Evolutionary conservation across 2,329 filamentous ascomycete species (phyloP), one percentile per base, ranked within the genome.

Genomic region (Xylariomycetidae sp.): DNA sequence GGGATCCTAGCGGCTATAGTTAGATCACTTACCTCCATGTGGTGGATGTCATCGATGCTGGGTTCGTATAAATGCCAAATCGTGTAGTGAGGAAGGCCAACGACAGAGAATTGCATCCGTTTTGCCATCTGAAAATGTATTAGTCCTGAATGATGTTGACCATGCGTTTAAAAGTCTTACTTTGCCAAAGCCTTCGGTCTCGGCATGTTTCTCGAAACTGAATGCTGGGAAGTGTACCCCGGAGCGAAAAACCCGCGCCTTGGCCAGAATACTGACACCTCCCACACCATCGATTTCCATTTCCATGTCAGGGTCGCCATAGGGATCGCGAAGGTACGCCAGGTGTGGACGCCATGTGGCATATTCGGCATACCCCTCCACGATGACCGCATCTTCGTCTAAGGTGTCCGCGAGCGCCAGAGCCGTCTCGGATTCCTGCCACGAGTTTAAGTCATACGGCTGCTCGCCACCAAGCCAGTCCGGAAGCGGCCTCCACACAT

Each of bases 61-160:
- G 92, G 92, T 61, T 98, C 92, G 67, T 98, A 98, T 53, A 98
- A 71, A 79, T 98, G 92, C 92, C 92, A 98, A 46, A 98, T 95
- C 1, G 88, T 95, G 61, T 98, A 98, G 58, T 98, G 92, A 6
- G 92, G 92, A 29, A 98, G 72, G 19, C 92, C 92, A 38, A 98
- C 84, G 13, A 98, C 92, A 0, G 89, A 95, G 55, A 86, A 96
- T 39, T 84, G 74, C 92, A 98, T 96, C 39, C 86, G 82, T 60
- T 87, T 92, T 12, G 92, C 86, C 92, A 98, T 98, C 89, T 95
- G 42, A 16, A 13, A 15, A 32, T 17, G 19, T 29, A 26, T 23
- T 23, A 8, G 8, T 23, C 15, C 24, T 25, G 6, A 14, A 12
- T 19, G 30, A 28, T 40, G 52, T 15, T 16, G 23, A 23, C 29